Conservation (phyloP, 2,329 filamentous ascomycete genomes). For the Tolypocladium cylindrosporum region DNA sequence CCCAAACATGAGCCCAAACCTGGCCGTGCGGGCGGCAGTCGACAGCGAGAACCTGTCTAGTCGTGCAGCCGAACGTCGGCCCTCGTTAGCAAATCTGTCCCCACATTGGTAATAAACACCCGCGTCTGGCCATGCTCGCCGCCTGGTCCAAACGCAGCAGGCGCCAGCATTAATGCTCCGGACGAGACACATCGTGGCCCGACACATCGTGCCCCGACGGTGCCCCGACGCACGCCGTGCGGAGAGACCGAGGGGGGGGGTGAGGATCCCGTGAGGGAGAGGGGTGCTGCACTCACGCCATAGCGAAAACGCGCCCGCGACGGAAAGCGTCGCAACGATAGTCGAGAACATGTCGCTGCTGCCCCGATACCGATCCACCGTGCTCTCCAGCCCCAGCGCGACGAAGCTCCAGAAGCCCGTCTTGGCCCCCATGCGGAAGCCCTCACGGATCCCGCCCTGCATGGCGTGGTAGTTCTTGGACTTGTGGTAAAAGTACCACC, state of each 20-base stretch:
- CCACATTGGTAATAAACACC: conserved; percentile 13
- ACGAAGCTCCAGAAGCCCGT: conserved; percentile 63
- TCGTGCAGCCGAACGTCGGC: conserved; percentile 18
- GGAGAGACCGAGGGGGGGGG: neutral
- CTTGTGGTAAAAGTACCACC: conserved; percentile 99
- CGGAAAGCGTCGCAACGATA: conserved; percentile 69
- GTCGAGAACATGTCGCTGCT: conserved; percentile 71
- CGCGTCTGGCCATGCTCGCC: conserved; percentile 11
- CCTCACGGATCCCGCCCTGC: conserved; percentile 68
- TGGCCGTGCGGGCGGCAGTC: conserved; percentile 68
- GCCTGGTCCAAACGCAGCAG: neutral
- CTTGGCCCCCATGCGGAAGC: conserved; percentile 60
- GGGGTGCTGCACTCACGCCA: conserved; percentile 52
- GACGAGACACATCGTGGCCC: neutral
- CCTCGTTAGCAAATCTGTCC: conserved; percentile 13
- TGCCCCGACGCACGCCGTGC: neutral
- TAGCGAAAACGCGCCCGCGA: conserved; percentile 78
- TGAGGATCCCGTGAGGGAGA: neutral
- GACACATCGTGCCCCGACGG: neutral
- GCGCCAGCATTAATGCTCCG: neutral
- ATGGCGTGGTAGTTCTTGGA: conserved; percentile 88
- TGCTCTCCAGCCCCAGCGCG: conserved; percentile 77
- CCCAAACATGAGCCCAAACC: conserved; percentile 69
- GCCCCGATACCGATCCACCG: conserved; percentile 54
- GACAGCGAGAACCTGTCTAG: conserved; percentile 71